phyloP scores from a whole-genome alignment of 805 yeast species.

The Komagataella kurtzmanii region DNA sequence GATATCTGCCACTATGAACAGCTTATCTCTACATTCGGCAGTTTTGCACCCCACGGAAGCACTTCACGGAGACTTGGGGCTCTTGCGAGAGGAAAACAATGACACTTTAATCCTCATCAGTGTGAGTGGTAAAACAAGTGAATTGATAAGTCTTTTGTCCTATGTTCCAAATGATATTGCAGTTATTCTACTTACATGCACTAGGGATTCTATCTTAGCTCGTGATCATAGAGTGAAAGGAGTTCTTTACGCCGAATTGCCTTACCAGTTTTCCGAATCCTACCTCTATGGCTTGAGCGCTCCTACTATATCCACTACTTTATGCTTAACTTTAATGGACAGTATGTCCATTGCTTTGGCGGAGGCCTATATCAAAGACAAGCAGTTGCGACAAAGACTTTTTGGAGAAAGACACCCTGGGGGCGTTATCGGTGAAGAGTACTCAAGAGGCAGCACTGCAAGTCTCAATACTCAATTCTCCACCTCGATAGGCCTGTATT shows the following conservation, averaged over 20 bases:
- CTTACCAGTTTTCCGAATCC: conserved; percentile 42
- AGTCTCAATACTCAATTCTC: conserved; percentile 1
- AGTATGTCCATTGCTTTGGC: conserved; percentile 64
- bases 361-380: conserved; percentile 50
- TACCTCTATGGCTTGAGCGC: conserved; percentile 70
- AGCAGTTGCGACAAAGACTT: conserved; percentile 31
- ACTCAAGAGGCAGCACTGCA: conserved; percentile 1
- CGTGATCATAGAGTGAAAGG: conserved; percentile 33
- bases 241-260: conserved; percentile 50
- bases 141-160: conserved; percentile 41
- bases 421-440: conserved; percentile 66
- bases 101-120: conserved; percentile 56
- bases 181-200: conserved; percentile 51
- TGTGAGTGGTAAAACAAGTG: conserved; percentile 78
- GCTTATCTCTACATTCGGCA: conserved; percentile 58
- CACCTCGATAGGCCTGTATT: neutral
- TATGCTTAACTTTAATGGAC: conserved; percentile 66
- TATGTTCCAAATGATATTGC: conserved; percentile 43
- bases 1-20: conserved; percentile 70
- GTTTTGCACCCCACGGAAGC: conserved; percentile 78
- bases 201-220: conserved; percentile 40
- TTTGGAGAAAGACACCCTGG: conserved; percentile 81
- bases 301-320: conserved; percentile 75
- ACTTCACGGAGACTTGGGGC: conserved; percentile 80
- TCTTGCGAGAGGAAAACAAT: conserved; percentile 36